phyloP scores from a whole-genome alignment of 768 basidiomycete genomes.

The Termitomyces sp. region DNA sequence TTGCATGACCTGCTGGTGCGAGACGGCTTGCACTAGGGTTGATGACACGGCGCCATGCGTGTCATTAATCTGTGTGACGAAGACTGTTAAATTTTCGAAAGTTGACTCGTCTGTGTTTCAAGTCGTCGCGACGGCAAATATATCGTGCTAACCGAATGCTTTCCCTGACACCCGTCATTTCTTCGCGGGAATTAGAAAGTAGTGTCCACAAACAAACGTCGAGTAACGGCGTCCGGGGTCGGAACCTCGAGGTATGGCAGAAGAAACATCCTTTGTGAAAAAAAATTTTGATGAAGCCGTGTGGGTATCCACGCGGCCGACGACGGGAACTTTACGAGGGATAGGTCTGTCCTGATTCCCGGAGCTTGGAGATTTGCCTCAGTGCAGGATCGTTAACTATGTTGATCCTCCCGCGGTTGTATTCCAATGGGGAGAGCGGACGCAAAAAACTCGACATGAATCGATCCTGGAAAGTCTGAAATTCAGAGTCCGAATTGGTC shows the following conservation, averaged over 20 bases:
- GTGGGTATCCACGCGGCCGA: neutral
- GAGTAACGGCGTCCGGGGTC: neutral
- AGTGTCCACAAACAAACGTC: neutral
- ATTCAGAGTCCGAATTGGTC: neutral
- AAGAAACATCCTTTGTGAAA: neutral
- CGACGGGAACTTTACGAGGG: neutral
- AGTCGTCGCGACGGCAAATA: neutral
- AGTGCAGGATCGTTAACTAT: neutral
- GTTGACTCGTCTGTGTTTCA: neutral
- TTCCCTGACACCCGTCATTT: neutral
- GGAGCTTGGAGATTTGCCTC: neutral
- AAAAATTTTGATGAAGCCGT: neutral
- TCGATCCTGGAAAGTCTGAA: neutral
- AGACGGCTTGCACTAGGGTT: neutral
- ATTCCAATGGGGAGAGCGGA: neutral
- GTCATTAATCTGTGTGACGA: neutral
- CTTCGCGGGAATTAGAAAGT: neutral
- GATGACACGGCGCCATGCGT: neutral
- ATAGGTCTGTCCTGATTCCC: neutral
- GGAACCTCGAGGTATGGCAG: neutral
- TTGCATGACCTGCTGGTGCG: neutral
- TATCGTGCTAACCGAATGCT: neutral
- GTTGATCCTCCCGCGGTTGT: neutral
- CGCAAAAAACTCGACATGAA: neutral
- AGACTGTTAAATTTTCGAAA: neutral